These are phyloP conservation scores for Trichoderma cornu-damae DNA, from an alignment of 2,329 filamentous ascomycete genomes.

Conservation along the genomic window DNA sequence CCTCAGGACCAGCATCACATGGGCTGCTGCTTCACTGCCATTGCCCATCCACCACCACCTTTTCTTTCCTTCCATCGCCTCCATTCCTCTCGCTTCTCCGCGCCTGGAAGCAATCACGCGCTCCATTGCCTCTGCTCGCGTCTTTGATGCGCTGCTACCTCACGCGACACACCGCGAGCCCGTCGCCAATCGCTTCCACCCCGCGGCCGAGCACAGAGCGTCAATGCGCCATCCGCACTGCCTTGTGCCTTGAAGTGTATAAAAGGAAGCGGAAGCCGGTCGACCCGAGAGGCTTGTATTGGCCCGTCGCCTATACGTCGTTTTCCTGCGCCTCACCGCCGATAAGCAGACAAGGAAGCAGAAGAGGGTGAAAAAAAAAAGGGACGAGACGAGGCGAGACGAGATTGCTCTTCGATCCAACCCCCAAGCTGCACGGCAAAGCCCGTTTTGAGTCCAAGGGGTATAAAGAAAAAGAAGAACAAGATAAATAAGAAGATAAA, in stretches of 20 bases:
- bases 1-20: constrained; percentile 33
- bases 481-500: not conserved
- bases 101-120: constrained; percentile 18
- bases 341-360: not conserved
- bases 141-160: constrained; percentile 28
- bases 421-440: not conserved
- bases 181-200: constrained; percentile 9
- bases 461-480: not conserved
- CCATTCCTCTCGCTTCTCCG: not conserved
- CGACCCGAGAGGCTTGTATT: not conserved
- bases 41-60: constrained; percentile 13
- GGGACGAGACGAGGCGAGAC: not conserved
- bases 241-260: not conserved
- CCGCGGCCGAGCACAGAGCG: not conserved
- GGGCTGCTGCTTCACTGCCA: constrained; percentile 27
- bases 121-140: constrained; percentile 17
- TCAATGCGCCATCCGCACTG: constrained; percentile 5
- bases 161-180: constrained; percentile 17
- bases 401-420: not conserved
- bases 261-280: not conserved
- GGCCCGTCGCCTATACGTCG: not conserved
- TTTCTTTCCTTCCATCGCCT: not conserved
- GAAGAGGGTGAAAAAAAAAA: not conserved
- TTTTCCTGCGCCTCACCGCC: not conserved
- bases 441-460: not conserved